Conservation (phyloP, 768 basidiomycete genomes). For the Calvatia gigantea region DNA sequence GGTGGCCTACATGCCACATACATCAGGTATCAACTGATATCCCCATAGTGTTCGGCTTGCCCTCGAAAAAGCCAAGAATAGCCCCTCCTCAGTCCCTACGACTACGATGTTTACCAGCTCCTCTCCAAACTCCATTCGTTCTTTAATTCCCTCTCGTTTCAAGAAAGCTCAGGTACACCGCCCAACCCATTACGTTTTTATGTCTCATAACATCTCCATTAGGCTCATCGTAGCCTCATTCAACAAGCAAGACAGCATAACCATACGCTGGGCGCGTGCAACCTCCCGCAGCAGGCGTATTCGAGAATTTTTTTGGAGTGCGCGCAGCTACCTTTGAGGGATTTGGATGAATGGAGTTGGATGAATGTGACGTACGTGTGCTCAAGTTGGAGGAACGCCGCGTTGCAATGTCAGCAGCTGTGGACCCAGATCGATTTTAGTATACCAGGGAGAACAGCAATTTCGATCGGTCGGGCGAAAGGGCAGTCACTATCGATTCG, state of each 20-base stretch:
- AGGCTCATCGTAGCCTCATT: slow-evolving; percentile 11
- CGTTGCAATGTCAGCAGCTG: slow-evolving; percentile 27
- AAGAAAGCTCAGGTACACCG: background rate
- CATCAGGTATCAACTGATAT: background rate
- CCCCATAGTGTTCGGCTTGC: slow-evolving; percentile 1
- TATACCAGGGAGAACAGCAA: slow-evolving; percentile 27
- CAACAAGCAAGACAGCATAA: slow-evolving; percentile 14
- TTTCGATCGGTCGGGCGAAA: slow-evolving; percentile 30
- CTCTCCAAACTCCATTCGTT: background rate
- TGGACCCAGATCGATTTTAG: slow-evolving; percentile 40
- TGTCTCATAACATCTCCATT: background rate
- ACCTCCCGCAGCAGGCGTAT: slow-evolving; percentile 27
- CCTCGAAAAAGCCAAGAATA: background rate
- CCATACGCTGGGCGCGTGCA: slow-evolving; percentile 12
- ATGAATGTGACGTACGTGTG: slow-evolving; percentile 32
- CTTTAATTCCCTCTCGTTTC: background rate
- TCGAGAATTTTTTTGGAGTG: slow-evolving; percentile 27
- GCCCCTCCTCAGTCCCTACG: background rate
- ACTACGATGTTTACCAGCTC: background rate
- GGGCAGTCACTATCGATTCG: slow-evolving; percentile 29
- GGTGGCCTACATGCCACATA: background rate
- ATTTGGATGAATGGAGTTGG: slow-evolving; percentile 30
- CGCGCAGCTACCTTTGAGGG: slow-evolving; percentile 16
- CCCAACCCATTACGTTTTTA: background rate
- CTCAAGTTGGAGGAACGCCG: slow-evolving; percentile 31